A percentile compares a stretch with the other conserved stretches of the same genome.
Evolutionary conservation across 768 basidiomycete genomes (phyloP).

Genomic region (Artomyces pyxidatus): DNA sequence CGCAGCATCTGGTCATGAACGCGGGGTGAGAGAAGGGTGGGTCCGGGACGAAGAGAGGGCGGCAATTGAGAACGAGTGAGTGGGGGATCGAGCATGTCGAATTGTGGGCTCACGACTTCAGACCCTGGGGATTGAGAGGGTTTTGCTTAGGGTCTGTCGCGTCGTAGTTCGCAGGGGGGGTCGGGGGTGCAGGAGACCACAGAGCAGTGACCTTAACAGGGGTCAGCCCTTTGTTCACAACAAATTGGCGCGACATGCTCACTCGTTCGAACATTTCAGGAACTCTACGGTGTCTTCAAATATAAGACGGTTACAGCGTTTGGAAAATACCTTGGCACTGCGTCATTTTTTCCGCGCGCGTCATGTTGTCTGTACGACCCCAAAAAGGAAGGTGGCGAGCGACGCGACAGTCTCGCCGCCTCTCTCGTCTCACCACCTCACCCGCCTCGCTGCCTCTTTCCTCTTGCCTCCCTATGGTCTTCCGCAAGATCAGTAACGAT

Average conservation of each 20-base stretch:
- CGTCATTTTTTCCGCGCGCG: neutral
- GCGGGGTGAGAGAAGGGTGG: neutral
- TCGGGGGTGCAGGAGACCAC: conserved; percentile 40
- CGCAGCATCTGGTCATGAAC: conserved; percentile 67
- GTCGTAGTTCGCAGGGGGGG: conserved; percentile 38
- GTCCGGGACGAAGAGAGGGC: neutral
- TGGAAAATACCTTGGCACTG: neutral
- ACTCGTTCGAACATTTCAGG: neutral
- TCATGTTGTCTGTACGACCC: neutral
- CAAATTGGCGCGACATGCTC: neutral
- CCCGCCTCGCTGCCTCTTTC: neutral
- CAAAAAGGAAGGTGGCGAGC: too few species aligned
- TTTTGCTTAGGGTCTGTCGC: conserved; percentile 75
- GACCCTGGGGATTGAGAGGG: conserved; percentile 86
- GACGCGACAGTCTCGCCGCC: too few species aligned
- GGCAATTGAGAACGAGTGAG: neutral
- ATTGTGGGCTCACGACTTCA: conserved; percentile 72
- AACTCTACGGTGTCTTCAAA: too few species aligned
- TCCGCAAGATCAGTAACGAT: neutral
- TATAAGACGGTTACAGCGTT: neutral
- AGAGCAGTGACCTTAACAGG: conserved; percentile 11
- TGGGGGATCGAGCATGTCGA: neutral
- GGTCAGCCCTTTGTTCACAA: neutral
- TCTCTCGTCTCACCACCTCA: neutral
- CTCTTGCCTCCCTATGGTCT: neutral